These are phyloP conservation scores for Vicia sativa DNA, from an alignment of 306 rosid species.

Conservation along the genomic window DNA sequence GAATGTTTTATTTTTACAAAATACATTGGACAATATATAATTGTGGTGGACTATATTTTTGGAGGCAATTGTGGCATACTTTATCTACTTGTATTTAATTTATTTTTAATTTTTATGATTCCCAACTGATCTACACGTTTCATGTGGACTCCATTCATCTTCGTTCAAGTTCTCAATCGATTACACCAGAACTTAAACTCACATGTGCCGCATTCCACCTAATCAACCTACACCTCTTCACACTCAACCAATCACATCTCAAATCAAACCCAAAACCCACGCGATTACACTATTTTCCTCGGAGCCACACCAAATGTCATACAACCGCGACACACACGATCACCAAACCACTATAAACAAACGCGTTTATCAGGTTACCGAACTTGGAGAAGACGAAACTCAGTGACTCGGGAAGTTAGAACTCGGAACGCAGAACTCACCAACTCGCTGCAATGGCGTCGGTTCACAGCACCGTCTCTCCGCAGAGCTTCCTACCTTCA, in stretches of 20 bases:
- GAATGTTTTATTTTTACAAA: too few species aligned
- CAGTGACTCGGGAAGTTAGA: slow-evolving; percentile 30
- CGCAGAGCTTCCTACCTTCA: slow-evolving; percentile 55
- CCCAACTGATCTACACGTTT: slow-evolving; percentile 17
- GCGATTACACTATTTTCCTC: background rate
- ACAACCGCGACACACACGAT: slow-evolving; percentile 19
- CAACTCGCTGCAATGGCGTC: slow-evolving; percentile 60
- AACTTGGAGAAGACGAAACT: slow-evolving; percentile 41
- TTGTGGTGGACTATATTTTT: background rate
- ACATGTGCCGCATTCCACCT: background rate
- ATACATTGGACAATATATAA: too few species aligned
- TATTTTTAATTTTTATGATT: slow-evolving; percentile 29
- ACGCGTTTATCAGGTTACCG: background rate
- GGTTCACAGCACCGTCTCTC: slow-evolving; percentile 55
- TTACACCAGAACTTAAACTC: background rate
- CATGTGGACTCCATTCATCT: slow-evolving; percentile 49
- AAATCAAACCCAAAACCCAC: background rate
- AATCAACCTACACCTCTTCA: background rate
- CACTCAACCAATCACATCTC: slow-evolving; percentile 13
- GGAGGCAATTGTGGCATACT: background rate
- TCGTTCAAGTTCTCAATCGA: background rate
- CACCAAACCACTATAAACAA: slow-evolving; percentile 11
- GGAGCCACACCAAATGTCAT: background rate
- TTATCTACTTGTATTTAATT: background rate
- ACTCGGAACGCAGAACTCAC: slow-evolving; percentile 48